These are phyloP conservation scores for Gynandropsis gynandra DNA, from an alignment of 345 rosid genomes.

Conservation along the genomic window DNA sequence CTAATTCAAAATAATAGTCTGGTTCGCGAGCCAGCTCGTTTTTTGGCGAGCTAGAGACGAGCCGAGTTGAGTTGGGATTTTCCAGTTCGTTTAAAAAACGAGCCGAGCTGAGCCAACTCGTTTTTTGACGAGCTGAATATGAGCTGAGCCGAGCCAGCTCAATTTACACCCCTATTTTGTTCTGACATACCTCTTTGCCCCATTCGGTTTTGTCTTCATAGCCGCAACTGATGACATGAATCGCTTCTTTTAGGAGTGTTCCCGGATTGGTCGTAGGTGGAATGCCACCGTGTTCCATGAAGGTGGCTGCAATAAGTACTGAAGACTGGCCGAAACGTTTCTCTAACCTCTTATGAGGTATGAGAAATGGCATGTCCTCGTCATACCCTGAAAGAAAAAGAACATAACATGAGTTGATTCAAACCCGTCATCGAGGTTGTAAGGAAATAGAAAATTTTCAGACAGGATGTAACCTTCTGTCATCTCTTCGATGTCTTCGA, in stretches of 20 bases:
- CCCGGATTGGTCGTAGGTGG: constrained; percentile 97
- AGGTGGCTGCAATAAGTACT: constrained; percentile 93
- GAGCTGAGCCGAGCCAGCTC: no score
- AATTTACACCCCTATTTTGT: no score
- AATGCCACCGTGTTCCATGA: constrained; percentile 97
- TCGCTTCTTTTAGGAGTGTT: constrained; percentile 88
- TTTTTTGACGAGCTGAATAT: no score
- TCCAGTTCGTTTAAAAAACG: no score
- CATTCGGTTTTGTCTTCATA: constrained; percentile 99
- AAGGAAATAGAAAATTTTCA: constrained; percentile 5
- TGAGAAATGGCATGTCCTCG: constrained; percentile 87
- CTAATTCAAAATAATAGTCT: no score
- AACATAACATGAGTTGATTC: constrained; percentile 4
- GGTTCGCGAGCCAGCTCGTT: no score
- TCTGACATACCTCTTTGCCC: constrained; percentile 86
- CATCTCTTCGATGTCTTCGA: constrained; percentile 97
- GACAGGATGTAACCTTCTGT: constrained; percentile 66
- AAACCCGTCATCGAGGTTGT: not conserved
- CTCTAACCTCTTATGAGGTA: constrained; percentile 95
- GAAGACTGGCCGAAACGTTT: constrained; percentile 99
- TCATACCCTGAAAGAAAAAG: constrained; percentile 73
- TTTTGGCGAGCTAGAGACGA: no score
- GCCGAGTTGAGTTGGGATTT: no score
- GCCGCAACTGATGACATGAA: constrained; percentile 98
- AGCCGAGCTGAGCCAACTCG: no score